phyloP scores from a whole-genome alignment of 495 filamentous ascomycete species.

The Neurospora sp. region DNA sequence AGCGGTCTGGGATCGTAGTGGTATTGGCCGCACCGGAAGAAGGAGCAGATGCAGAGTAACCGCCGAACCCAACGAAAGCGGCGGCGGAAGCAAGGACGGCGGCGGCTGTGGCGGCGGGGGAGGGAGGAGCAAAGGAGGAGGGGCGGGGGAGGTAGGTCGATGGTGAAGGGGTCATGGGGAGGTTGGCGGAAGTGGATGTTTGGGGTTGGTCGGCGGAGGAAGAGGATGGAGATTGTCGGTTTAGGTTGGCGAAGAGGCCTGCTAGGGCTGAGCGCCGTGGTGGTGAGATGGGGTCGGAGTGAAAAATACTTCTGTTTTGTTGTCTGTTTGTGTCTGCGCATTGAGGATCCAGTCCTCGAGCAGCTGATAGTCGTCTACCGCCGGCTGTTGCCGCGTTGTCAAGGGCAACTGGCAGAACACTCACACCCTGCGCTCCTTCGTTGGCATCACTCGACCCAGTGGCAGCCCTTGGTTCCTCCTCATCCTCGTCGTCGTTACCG shows the following conservation, averaged over 20 bases:
- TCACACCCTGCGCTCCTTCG: background rate
- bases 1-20: background rate
- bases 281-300: background rate
- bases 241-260: background rate
- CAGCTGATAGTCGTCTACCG: background rate
- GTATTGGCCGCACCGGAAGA: background rate
- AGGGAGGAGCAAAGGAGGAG: background rate
- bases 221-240: background rate
- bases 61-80: background rate
- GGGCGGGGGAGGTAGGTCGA: background rate
- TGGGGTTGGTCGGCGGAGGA: background rate
- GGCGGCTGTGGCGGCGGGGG: background rate
- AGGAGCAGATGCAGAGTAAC: background rate
- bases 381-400: background rate
- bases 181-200: background rate
- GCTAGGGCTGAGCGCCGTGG: background rate
- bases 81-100: background rate
- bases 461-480: constrained; percentile 11
- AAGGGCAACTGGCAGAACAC: background rate
- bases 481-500: constrained; percentile 1
- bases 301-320: background rate
- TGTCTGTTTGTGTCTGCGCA: background rate
- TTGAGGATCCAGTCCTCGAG: background rate
- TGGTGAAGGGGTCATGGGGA: background rate
- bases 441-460: constrained; percentile 23